Percentiles rank a stretch among this genome's conserved stretches.
These are phyloP conservation scores for Ascochyta fabae DNA, from an alignment of 2,329 filamentous ascomycete species.

Conservation along the genomic window DNA sequence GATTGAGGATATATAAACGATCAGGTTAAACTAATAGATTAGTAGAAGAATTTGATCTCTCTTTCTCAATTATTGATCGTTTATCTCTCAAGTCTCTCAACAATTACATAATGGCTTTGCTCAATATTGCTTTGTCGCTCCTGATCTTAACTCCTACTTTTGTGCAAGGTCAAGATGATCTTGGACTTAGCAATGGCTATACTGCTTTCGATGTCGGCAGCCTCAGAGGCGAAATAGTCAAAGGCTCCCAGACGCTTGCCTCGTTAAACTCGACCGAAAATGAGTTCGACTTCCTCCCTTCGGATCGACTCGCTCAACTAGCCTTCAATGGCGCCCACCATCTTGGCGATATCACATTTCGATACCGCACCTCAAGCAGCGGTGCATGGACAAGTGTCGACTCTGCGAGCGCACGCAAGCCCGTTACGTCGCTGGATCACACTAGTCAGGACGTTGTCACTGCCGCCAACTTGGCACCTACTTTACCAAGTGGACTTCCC, in stretches of 20 bases:
- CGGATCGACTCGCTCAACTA: slow-evolving; percentile 56
- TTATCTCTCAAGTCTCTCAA: too few relatives aligned
- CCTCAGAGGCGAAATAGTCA: slow-evolving; percentile 26
- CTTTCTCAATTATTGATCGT: too few relatives aligned
- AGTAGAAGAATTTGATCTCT: too few relatives aligned
- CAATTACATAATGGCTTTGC: slow-evolving; percentile 4
- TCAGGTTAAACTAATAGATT: too few relatives aligned
- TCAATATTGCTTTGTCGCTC: slow-evolving; percentile 4
- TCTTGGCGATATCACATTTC: slow-evolving; percentile 63
- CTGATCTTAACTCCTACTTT: neutral
- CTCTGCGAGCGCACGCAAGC: slow-evolving; percentile 52
- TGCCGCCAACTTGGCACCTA: slow-evolving; percentile 52
- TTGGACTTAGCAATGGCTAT: slow-evolving; percentile 28
- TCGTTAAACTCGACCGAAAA: slow-evolving; percentile 29
- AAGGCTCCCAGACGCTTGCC: slow-evolving; percentile 30
- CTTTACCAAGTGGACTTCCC: slow-evolving; percentile 47
- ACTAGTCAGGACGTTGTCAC: slow-evolving; percentile 42
- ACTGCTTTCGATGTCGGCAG: slow-evolving; percentile 20
- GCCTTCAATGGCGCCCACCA: slow-evolving; percentile 63
- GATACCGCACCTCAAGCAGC: slow-evolving; percentile 55
- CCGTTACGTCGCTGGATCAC: slow-evolving; percentile 40
- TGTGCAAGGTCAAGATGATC: slow-evolving; percentile 24
- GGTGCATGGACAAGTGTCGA: slow-evolving; percentile 56
- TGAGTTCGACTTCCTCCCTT: slow-evolving; percentile 63
- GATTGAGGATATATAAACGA: too few relatives aligned